phyloP scores from a whole-genome alignment of 352 stramenopile species.

The Phytophthora parvispora region DNA sequence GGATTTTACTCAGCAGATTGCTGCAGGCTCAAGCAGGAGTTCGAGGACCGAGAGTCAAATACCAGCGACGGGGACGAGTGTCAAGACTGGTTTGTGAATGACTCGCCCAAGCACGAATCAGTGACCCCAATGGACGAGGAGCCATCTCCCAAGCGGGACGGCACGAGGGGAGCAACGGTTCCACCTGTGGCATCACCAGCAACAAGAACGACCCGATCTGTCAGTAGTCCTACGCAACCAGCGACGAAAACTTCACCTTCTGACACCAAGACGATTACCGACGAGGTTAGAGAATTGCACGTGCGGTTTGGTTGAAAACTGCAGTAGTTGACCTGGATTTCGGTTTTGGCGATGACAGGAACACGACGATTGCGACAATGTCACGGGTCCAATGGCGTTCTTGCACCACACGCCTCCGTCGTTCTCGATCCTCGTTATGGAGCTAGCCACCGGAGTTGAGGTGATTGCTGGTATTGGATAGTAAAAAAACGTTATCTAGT shows the following conservation, averaged over 20 bases:
- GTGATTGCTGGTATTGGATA: constrained; percentile 12
- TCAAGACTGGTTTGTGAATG: constrained; percentile 89
- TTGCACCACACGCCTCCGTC: constrained; percentile 66
- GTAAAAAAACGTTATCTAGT: not conserved
- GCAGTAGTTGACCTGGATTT: not conserved
- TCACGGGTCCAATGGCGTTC: constrained; percentile 62
- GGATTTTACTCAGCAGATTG: not conserved
- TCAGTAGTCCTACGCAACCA: constrained; percentile 25
- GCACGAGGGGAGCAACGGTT: constrained; percentile 9
- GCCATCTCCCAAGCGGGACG: constrained; percentile 18
- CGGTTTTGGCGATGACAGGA: constrained; percentile 18
- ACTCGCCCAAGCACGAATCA: constrained; percentile 47
- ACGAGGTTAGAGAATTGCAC: too few species aligned
- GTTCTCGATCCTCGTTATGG: constrained; percentile 79
- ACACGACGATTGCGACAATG: constrained; percentile 42
- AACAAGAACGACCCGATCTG: constrained; percentile 14
- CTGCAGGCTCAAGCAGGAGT: constrained; percentile 66
- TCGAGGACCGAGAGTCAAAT: constrained; percentile 68
- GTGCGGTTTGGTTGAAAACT: too few species aligned
- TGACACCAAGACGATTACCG: constrained; percentile 26
- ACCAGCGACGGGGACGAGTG: constrained; percentile 65
- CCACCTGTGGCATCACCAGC: not conserved
- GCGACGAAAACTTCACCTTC: constrained; percentile 24
- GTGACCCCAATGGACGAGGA: constrained; percentile 42
- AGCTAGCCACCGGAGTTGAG: constrained; percentile 54